These are phyloP conservation scores for Neofusicoccum sp. DNA, from an alignment of 2,329 filamentous ascomycete species.

Conservation along the genomic window DNA sequence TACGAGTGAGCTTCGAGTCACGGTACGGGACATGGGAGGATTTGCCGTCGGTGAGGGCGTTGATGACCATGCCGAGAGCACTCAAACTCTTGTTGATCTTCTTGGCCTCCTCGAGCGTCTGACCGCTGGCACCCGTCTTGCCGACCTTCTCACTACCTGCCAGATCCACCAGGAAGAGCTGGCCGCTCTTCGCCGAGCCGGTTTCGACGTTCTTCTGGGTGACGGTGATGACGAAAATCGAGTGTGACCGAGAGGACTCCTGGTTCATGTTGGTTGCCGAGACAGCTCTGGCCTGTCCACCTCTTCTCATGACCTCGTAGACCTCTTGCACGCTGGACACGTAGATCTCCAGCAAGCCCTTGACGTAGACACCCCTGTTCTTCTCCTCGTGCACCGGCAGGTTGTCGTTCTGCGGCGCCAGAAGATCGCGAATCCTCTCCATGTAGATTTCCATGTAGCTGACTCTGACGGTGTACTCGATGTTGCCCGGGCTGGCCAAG, in stretches of 20 bases:
- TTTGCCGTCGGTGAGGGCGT: constrained; percentile 94
- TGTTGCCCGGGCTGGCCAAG: constrained; percentile 84
- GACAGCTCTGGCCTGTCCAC: constrained; percentile 86
- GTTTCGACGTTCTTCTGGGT: constrained; percentile 98
- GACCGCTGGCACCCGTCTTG: constrained; percentile 96
- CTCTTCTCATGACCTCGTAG: constrained; percentile 93
- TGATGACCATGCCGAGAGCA: constrained; percentile 98
- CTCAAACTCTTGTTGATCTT: constrained; percentile 99
- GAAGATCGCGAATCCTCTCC: constrained; percentile 93
- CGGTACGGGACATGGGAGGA: constrained; percentile 94
- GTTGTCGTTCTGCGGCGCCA: constrained; percentile 93
- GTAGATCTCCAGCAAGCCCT: constrained; percentile 91
- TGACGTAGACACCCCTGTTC: constrained; percentile 93
- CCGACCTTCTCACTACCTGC: constrained; percentile 98
- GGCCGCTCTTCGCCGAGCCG: constrained; percentile 91
- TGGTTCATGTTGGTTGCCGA: constrained; percentile 99
- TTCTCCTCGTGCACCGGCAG: constrained; percentile 98
- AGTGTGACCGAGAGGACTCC: constrained; percentile 96
- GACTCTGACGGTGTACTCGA: constrained; percentile 97
- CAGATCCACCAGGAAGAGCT: constrained; percentile 96
- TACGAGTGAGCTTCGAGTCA: constrained; percentile 96
- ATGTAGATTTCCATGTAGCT: constrained; percentile 99
- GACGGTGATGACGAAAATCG: constrained; percentile 95
- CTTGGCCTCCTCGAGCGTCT: constrained; percentile 97
- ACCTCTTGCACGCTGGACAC: constrained; percentile 95